Evolutionary conservation across 2,329 filamentous ascomycete species (phyloP).

Genomic region (Helotiales sp.): DNA sequence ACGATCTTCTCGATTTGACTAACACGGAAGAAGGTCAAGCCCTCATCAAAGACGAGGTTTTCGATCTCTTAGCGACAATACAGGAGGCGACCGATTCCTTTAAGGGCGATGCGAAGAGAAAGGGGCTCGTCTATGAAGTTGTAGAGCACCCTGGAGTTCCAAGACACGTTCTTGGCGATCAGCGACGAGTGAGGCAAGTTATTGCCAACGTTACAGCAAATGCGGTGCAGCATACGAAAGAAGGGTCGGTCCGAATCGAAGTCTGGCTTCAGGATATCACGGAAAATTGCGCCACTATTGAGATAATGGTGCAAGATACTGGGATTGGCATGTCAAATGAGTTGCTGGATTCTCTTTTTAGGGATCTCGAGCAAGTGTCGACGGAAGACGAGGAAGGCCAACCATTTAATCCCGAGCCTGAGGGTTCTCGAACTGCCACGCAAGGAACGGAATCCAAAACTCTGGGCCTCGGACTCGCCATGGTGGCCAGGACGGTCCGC

Average conservation of each 20-base stretch:
- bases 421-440: neutral
- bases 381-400: conserved; percentile 47
- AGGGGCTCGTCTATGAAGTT: conserved; percentile 73
- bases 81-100: conserved; percentile 80
- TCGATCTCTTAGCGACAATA: conserved; percentile 73
- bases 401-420: conserved; percentile 15
- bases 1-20: conserved; percentile 86
- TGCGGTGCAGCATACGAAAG: conserved; percentile 76
- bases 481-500: conserved; percentile 84
- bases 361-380: conserved; percentile 63
- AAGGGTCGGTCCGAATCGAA: conserved; percentile 73
- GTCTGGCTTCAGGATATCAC: conserved; percentile 63
- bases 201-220: conserved; percentile 85
- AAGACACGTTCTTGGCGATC: conserved; percentile 75
- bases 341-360: conserved; percentile 62
- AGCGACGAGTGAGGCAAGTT: conserved; percentile 78
- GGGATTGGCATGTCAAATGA: conserved; percentile 71
- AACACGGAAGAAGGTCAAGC: conserved; percentile 84
- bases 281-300: conserved; percentile 65
- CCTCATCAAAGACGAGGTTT: conserved; percentile 79
- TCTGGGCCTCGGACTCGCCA: conserved; percentile 81
- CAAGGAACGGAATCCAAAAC: conserved; percentile 52
- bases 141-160: conserved; percentile 72
- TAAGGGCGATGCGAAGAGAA: conserved; percentile 73
- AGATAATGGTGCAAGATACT: conserved; percentile 77